Evolutionary conservation across 495 filamentous ascomycete genomes (phyloP), one percentile per base, ranked within the genome.

Genomic region (Cenococcum geophilum): DNA sequence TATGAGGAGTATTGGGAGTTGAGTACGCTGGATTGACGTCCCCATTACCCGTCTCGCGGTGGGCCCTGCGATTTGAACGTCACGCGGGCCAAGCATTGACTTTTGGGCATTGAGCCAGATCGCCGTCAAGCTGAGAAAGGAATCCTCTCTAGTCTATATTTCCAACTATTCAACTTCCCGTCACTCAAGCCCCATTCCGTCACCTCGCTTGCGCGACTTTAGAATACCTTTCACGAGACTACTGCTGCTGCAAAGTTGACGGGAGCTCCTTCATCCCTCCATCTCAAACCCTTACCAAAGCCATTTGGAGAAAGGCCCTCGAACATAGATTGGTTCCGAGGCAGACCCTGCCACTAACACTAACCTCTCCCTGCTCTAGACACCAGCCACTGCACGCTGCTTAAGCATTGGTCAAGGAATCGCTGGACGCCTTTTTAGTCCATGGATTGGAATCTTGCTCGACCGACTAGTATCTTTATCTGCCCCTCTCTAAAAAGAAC

Each of bases 61-160:
- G 40, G 40, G 40, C 40, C 40, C 18, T 45, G 12, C 18, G 40
- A 1, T 10, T 45, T 45, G 40, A 58, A 61, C 65, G 65, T 68
- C 65, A 68, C 65, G 65, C 65, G 65, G 54, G 57, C 35, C 51
- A 20, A 40, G 22, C 50, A 62, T 59, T 56, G 55, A 51, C 16
- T 53, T 53, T 57, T 56, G 27, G 27, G 27, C 20, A 4, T 25
- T 20, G 58, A 52, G 34, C 52, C 25, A 42, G 64, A 60, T 63
- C 64, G 57, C 60, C 64, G 60, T 51, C 43, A 16, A 2, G 27
- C 27, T 32, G 27, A 6, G 27, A 45, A 45, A 45, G n/a, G n/a
- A n/a, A n/a, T 18, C 40, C 11, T 4, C 11, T 45, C 11, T 45
- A 4, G 3, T 16, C 18, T 16, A 4, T 45, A 45, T 45, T 45